Conservation (phyloP, 805 yeast genomes). For the Nakazawaea anatomiae region DNA sequence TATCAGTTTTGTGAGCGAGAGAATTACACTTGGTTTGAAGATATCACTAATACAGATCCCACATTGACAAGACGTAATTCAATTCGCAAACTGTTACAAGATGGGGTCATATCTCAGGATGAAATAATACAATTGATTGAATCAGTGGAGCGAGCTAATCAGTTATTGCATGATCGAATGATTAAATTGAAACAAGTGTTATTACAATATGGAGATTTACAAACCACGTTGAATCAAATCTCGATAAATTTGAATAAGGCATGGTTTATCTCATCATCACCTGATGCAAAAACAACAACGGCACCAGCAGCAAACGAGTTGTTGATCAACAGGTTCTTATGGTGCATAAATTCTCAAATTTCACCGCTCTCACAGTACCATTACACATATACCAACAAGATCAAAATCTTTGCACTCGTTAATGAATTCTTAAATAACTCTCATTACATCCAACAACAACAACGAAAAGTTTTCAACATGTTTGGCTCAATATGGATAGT, state of each 20-base stretch:
- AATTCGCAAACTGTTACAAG: constrained; percentile 31
- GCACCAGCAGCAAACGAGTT: constrained; percentile 8
- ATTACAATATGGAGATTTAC: constrained; percentile 8
- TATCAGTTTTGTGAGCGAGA: constrained; percentile 36
- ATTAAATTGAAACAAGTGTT: constrained; percentile 13
- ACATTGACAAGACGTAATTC: constrained; percentile 53
- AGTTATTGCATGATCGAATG: constrained; percentile 16
- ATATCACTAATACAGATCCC: constrained; percentile 52
- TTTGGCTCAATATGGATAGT: not conserved
- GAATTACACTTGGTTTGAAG: constrained; percentile 61
- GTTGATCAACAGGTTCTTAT: constrained; percentile 23
- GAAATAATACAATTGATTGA: constrained; percentile 11
- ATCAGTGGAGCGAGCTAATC: constrained; percentile 11
- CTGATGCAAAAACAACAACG: too few relatives aligned
- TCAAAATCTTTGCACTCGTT: not conserved
- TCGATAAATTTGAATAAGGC: constrained; percentile 16
- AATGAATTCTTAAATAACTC: too few relatives aligned
- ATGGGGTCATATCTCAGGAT: constrained; percentile 9
- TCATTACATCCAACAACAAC: not conserved
- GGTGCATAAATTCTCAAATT: constrained; percentile 15
- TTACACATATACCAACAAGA: constrained; percentile 10
- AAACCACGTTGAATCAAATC: constrained; percentile 2
- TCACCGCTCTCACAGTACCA: constrained; percentile 18
- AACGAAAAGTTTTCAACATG: not conserved
- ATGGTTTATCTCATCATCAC: not conserved